phyloP scores from a whole-genome alignment of 805 yeast species.

The Kazachstania psychrophila region DNA sequence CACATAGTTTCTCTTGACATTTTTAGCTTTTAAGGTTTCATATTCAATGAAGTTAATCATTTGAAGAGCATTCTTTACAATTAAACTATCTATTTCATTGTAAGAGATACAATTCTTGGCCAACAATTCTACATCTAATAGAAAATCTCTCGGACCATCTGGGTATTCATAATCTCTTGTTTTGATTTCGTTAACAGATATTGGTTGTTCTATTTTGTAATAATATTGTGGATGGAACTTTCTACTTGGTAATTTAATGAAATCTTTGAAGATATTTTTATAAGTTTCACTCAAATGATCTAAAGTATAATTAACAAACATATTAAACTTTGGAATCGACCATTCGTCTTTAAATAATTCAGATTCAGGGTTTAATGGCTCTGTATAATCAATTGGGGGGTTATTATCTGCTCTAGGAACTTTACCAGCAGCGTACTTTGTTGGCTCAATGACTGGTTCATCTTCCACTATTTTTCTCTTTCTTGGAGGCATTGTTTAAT shows the following conservation, averaged over 20 bases:
- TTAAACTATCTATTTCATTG: conserved; percentile 57
- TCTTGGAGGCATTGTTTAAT: conserved; percentile 14
- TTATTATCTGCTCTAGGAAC: conserved; percentile 22
- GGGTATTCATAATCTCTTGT: conserved; percentile 28
- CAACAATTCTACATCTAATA: conserved; percentile 57
- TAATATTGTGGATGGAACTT: conserved; percentile 76
- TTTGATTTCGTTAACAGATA: conserved; percentile 60
- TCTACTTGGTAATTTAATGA: conserved; percentile 63
- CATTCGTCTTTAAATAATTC: conserved; percentile 25
- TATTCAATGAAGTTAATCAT: conserved; percentile 49
- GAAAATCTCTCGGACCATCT: conserved; percentile 33
- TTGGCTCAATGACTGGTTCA: conserved; percentile 5
- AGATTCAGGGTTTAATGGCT: conserved; percentile 25
- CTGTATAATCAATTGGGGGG: conserved; percentile 20
- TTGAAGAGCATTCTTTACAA: conserved; percentile 55
- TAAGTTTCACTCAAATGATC: conserved; percentile 24
- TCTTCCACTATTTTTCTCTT: conserved; percentile 14
- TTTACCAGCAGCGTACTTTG: conserved; percentile 27
- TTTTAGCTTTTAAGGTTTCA: conserved; percentile 35
- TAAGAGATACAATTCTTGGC: conserved; percentile 61
- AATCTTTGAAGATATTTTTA: conserved; percentile 36
- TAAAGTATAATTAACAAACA: conserved; percentile 24
- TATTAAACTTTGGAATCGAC: conserved; percentile 28
- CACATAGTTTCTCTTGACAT: conserved; percentile 25
- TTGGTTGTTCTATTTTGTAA: conserved; percentile 51